Evolutionary conservation across 2,329 filamentous ascomycete species (phyloP).

Genomic region (Penicillium fuscoglaucum): DNA sequence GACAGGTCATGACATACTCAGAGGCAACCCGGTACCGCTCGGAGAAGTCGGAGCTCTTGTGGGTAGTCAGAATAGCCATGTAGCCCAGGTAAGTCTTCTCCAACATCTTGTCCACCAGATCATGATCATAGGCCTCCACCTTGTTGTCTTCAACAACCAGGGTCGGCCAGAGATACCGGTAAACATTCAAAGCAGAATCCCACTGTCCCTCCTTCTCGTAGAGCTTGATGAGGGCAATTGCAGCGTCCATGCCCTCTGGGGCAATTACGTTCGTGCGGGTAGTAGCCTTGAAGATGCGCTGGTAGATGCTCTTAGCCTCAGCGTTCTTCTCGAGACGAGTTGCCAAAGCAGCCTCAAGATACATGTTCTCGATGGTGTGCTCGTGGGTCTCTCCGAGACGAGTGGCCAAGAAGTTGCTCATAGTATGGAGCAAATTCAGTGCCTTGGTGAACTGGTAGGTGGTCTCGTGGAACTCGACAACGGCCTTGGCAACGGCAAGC

Average conservation of each 20-base stretch:
- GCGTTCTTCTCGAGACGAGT: slow-evolving; percentile 42
- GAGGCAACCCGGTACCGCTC: slow-evolving; percentile 50
- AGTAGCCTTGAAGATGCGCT: slow-evolving; percentile 46
- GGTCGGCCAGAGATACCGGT: slow-evolving; percentile 50
- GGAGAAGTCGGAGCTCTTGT: slow-evolving; percentile 42
- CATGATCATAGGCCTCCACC: slow-evolving; percentile 40
- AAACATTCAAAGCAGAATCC: slow-evolving; percentile 50
- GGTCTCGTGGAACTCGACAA: slow-evolving; percentile 40
- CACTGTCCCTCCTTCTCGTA: slow-evolving; percentile 50
- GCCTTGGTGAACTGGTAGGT: slow-evolving; percentile 40
- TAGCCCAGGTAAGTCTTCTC: slow-evolving; percentile 52
- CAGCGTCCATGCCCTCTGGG: slow-evolving; percentile 49
- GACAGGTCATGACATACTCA: slow-evolving; percentile 52
- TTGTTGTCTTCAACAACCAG: slow-evolving; percentile 46
- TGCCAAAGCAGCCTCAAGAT: slow-evolving; percentile 49
- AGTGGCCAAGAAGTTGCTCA: slow-evolving; percentile 35
- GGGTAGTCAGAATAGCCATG: slow-evolving; percentile 49
- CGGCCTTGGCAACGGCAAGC: slow-evolving; percentile 35
- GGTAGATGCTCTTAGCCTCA: slow-evolving; percentile 45
- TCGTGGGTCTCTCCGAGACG: slow-evolving; percentile 42
- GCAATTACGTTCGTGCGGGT: slow-evolving; percentile 33
- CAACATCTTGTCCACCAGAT: slow-evolving; percentile 41
- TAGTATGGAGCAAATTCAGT: slow-evolving; percentile 31
- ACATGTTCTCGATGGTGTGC: slow-evolving; percentile 50
- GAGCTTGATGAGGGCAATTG: slow-evolving; percentile 46